Conservation (phyloP, 2,329 filamentous ascomycete species). For the Aureobasidium namibiae region DNA sequence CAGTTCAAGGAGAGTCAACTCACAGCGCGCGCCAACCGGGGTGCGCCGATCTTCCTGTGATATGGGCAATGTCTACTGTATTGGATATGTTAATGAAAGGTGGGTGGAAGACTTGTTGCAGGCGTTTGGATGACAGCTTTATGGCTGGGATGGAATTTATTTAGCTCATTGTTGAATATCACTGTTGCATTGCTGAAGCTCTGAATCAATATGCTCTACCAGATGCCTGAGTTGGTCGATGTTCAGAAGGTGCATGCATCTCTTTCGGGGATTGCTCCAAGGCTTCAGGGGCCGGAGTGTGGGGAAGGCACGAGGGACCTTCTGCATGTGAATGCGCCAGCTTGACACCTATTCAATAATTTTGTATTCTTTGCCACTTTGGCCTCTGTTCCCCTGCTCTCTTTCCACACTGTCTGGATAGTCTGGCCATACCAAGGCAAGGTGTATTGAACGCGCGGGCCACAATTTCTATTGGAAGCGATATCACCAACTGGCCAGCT, state of each 20-base stretch:
- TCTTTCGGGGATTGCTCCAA: not conserved
- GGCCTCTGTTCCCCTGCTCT: not conserved
- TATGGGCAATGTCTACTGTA: not conserved
- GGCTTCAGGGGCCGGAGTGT: not conserved
- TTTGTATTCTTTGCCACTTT: not conserved
- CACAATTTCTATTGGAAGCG: not conserved
- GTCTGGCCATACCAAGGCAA: not conserved
- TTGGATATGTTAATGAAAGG: not conserved
- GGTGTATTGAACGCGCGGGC: too few species aligned
- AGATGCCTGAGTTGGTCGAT: too few species aligned
- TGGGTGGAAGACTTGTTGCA: not conserved
- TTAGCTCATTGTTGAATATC: not conserved
- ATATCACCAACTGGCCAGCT: not conserved
- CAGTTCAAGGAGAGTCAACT: constrained; percentile 28
- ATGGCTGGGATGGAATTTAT: not conserved
- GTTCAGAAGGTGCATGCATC: not conserved
- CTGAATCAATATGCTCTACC: not conserved
- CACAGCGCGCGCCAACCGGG: constrained; percentile 25
- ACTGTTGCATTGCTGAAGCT: not conserved
- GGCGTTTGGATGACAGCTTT: not conserved
- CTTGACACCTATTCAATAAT: not conserved
- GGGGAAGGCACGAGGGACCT: not conserved
- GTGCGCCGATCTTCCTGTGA: constrained; percentile 4
- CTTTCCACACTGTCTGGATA: not conserved
- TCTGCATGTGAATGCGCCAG: not conserved